Base-by-base conservation (phyloP, 768 basidiomycete species). In the Lactifluus volemus region DNA sequence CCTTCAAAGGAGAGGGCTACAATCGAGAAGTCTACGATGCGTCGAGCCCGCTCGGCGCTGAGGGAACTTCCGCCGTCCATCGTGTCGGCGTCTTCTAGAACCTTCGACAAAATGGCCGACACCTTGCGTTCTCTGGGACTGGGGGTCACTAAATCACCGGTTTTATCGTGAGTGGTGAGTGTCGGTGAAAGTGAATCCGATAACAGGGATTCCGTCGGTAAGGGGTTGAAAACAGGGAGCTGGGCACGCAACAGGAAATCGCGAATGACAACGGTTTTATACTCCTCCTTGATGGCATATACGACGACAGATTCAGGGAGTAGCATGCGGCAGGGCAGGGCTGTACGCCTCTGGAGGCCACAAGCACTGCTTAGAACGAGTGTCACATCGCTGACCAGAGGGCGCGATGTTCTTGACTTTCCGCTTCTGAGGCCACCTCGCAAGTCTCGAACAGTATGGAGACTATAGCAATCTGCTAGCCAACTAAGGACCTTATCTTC, bases 401-500 rank as follows among this genome's bases (percentile, higher is more conserved):
- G 77, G 2, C 79, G 70, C 8, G 84, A 78, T 71, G 85, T 74
- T 53, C 75, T 75, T 2, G 73, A 70, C 51, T 70, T 73, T 49
- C 69, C 71, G 57, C 71, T 68, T 53, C 72, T 68, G 17, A 72
- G 73, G 68, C 70, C 75, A 65, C 68, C 73, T 12, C 78, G 73
- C 41, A 53, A 39, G 49, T 57, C 71, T 70, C 70, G 76, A 8
- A 50, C 52, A 10, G 75, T 69, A n/a, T 75, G 69, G 11, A 80
- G 70, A 39, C 72, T 73, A 89, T 92, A 96, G 49, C 78, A 80
- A 60, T 88, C 87, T 14, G 82, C 72, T 38, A 97, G 73, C 94
- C 96, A 97, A 55, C 76, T 79, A 15, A 94, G 70, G 4, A 90
- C 85, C 69, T 92, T 91, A 69, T 92, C 91, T 70, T 92, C 88